Base-by-base conservation (phyloP, 2,329 filamentous ascomycete genomes). In the Dactylellina leptospora region DNA sequence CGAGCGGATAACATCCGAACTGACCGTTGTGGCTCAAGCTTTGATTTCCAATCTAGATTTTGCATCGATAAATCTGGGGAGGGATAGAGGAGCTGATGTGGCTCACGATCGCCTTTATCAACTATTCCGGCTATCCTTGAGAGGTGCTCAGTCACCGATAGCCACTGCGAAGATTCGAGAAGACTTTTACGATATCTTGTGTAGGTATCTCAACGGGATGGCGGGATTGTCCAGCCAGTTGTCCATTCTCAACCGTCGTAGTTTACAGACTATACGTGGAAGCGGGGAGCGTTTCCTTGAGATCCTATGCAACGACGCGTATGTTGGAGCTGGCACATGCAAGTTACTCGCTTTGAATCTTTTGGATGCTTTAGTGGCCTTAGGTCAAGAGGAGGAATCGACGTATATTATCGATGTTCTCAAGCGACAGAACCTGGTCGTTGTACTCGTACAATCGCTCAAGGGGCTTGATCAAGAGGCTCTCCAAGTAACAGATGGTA, bases 301-400 rank as follows among this genome's bases (percentile, higher is more conserved):
- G 76, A 87, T 92, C 23, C 84, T 97, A 44, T 97, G 93, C 78
- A 95, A 99, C 77, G 95, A 99, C 81, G 93, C 92, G 18, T 93
- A 93, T 79, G 88, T 90, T 69, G 92, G 92, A 38, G 90, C 93
- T 77, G 85, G 90, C 36, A 86, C 85, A 10, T 96, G 91, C 79
- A 90, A 96, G 78, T 88, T 96, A 2, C 89, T 93, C 0, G 92
- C 95, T 9, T 83, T 97, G 44, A 85, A 97, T 36, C 84, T 97
- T n/a, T 83, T 99, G 30, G 88, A 90, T 59, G 86, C 90, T 0
- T 81, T 97, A 11, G 87, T 96, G 28, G 86, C 87, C 44, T 82
- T 96, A 56, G 90, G 89, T 47, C 87, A 86, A 59, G 84, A 87
- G 33, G 89, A 93, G 77, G 84, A 87, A 53, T 91, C 90, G 27